Evolutionary conservation across 495 filamentous ascomycete genomes (phyloP).

Genomic region (Talaromyces trachyspermus): DNA sequence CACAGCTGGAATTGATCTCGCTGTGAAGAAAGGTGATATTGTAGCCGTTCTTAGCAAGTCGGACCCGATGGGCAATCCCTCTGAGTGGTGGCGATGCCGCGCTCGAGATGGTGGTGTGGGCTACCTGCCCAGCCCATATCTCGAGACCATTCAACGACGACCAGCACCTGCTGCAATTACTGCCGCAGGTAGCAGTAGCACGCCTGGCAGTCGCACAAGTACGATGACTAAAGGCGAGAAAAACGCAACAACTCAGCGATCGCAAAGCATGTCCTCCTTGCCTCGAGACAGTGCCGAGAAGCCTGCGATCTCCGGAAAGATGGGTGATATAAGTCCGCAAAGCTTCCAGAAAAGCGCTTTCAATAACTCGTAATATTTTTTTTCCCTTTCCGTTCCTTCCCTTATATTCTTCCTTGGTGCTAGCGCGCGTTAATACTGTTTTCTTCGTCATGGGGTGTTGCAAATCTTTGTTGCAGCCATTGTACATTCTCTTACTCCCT

Average conservation of each 20-base stretch:
- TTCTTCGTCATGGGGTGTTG: too few relatives aligned
- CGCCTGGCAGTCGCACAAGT: constrained; percentile 45
- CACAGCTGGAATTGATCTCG: constrained; percentile 71
- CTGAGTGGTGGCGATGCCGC: constrained; percentile 95
- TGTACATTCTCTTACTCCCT: too few relatives aligned
- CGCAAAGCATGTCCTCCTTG: constrained; percentile 21
- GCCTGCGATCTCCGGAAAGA: constrained; percentile 38
- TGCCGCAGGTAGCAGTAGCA: constrained; percentile 29
- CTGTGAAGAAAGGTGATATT: constrained; percentile 90
- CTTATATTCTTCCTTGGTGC: too few relatives aligned
- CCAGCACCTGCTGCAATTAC: constrained; percentile 49
- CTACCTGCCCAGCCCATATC: constrained; percentile 82
- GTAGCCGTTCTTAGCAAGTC: constrained; percentile 90
- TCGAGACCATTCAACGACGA: constrained; percentile 73
- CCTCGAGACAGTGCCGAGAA: constrained; percentile 18
- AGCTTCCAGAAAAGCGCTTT: constrained; percentile 90
- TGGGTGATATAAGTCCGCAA: constrained; percentile 65
- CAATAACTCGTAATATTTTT: constrained; percentile 36
- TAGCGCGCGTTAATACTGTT: too few relatives aligned
- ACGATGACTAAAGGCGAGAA: constrained; percentile 47
- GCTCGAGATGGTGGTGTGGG: constrained; percentile 87
- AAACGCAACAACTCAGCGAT: constrained; percentile 15
- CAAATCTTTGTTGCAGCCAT: too few relatives aligned
- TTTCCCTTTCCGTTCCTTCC: background rate
- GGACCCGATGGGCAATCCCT: constrained; percentile 84